These are phyloP conservation scores for Candida morakotiae DNA, from an alignment of 805 yeast species.

Conservation along the genomic window DNA sequence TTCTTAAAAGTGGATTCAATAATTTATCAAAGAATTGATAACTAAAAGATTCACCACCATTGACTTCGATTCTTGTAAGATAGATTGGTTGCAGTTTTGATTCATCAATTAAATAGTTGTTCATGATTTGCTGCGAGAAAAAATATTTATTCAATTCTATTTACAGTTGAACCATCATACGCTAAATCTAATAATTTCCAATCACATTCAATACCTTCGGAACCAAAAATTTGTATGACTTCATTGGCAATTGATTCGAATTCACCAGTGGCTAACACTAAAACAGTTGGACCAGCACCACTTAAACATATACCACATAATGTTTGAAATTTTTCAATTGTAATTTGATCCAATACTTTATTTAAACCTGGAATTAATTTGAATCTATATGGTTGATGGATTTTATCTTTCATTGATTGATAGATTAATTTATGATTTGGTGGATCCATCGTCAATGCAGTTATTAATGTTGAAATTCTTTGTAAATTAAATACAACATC, in stretches of 20 bases:
- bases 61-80: conserved; percentile 33
- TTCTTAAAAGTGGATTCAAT: conserved; percentile 39
- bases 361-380: conserved; percentile 87
- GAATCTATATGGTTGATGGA: conserved; percentile 96
- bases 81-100: conserved; percentile 33
- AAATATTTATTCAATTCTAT: too few relatives aligned
- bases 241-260: conserved; percentile 78
- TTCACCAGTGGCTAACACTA: conserved; percentile 87
- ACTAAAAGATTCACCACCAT: conserved; percentile 42
- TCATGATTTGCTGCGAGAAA: too few relatives aligned
- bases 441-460: conserved; percentile 81
- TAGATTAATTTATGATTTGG: conserved; percentile 82
- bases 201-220: conserved; percentile 63
- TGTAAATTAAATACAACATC: conserved; percentile 93
- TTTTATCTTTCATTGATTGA: conserved; percentile 93
- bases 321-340: conserved; percentile 80
- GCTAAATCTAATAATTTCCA: conserved; percentile 89
- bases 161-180: conserved; percentile 75
- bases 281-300: conserved; percentile 97
- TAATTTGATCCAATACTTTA: conserved; percentile 72
- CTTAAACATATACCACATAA: conserved; percentile 90
- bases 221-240: conserved; percentile 64
- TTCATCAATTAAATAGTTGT: conserved; percentile 12
- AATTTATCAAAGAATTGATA: conserved; percentile 43
- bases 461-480: conserved; percentile 86